Percentiles rank a stretch among this genome's conserved stretches.
Conservation (phyloP, 192 early-diverging fungal genomes). For the Gryganskiella cystojenkinii region DNA sequence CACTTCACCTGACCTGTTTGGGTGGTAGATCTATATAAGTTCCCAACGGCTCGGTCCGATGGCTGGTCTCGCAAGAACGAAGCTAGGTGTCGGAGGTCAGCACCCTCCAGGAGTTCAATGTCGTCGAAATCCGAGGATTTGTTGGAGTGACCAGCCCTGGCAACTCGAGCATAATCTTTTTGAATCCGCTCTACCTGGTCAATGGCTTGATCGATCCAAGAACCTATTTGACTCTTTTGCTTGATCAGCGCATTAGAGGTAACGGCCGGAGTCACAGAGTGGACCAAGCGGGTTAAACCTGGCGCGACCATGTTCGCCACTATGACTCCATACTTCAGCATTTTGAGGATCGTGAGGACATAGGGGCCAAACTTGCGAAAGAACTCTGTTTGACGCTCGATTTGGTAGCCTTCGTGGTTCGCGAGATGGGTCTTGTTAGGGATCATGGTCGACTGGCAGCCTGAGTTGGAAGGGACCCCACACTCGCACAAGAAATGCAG, state of each 20-base stretch:
- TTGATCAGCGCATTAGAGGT: neutral
- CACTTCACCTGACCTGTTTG: slow-evolving; percentile 32
- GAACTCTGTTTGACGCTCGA: slow-evolving; percentile 19
- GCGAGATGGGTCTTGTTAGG: slow-evolving; percentile 16
- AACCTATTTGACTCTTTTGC: slow-evolving; percentile 2
- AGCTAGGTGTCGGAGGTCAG: slow-evolving; percentile 19
- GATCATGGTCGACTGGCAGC: neutral
- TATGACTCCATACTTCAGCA: slow-evolving; percentile 16
- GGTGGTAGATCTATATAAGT: slow-evolving; percentile 22
- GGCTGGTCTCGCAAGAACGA: slow-evolving; percentile 17
- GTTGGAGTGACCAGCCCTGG: neutral
- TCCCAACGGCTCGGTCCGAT: slow-evolving; percentile 8
- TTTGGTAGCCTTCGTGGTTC: slow-evolving; percentile 31
- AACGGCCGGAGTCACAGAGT: neutral
- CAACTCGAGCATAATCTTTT: no score
- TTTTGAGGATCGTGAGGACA: slow-evolving; percentile 15
- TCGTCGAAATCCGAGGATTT: slow-evolving; percentile 17
- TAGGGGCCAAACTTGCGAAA: slow-evolving; percentile 17
- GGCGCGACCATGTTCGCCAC: slow-evolving; percentile 9
- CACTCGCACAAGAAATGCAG: slow-evolving; percentile 37
- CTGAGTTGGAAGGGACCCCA: slow-evolving; percentile 18
- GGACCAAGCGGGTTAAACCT: neutral
- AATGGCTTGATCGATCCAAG: slow-evolving; percentile 10
- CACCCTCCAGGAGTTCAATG: slow-evolving; percentile 17
- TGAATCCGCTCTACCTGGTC: slow-evolving; percentile 12